A percentile compares a stretch with the other conserved stretches of the same genome.
These are phyloP conservation scores for Rhododendron ovatum DNA, from an alignment of 148 eudicot genomes.

Conservation along the genomic window DNA sequence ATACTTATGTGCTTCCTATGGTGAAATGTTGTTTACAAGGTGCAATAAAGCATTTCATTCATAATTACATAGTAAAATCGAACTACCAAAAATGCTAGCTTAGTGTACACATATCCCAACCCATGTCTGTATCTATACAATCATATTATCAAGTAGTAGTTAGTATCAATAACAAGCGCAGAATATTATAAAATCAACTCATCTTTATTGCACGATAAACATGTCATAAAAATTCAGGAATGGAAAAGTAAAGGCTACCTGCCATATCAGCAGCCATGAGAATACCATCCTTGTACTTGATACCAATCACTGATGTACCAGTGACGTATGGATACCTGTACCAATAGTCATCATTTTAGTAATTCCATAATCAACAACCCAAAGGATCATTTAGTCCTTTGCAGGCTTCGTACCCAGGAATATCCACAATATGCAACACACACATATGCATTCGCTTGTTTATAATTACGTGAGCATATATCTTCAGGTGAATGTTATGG, in stretches of 20 bases:
- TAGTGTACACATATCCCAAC: neutral
- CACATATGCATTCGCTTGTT: neutral
- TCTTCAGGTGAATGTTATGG: neutral
- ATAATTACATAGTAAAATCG: neutral
- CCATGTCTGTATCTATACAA: neutral
- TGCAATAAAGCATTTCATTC: neutral
- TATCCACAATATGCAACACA: neutral
- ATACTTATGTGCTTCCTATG: neutral
- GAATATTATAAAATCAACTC: neutral
- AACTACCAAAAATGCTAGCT: neutral
- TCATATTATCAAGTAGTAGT: neutral
- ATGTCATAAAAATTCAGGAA: neutral
- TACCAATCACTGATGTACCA: slow-evolving; percentile 89
- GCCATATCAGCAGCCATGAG: slow-evolving; percentile 99
- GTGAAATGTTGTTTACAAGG: neutral
- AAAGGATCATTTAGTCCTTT: neutral
- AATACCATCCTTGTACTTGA: slow-evolving; percentile 94
- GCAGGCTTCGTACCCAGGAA: neutral
- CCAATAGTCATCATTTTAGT: neutral
- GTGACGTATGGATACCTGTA: slow-evolving; percentile 81
- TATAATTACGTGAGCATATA: neutral
- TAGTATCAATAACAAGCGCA: neutral
- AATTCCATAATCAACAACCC: neutral
- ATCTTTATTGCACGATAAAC: neutral
- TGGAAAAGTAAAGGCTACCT: slow-evolving; percentile 37